Evolutionary conservation across 345 rosid genomes (phyloP).

Genomic region (Cochlearia excelsa): DNA sequence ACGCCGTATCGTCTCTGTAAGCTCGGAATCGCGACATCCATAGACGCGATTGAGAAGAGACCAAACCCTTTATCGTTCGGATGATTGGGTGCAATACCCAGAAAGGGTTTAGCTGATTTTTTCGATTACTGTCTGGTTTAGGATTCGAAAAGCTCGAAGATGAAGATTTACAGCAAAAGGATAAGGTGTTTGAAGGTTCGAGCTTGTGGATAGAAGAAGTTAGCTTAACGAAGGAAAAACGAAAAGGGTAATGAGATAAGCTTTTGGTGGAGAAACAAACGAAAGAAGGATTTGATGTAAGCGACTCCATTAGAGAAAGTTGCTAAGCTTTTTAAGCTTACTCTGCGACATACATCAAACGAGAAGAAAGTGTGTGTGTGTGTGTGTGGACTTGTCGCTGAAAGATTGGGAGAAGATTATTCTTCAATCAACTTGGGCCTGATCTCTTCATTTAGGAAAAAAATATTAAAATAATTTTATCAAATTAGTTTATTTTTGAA

Average conservation of each 20-base stretch:
- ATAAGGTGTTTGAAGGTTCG: constrained; percentile 32
- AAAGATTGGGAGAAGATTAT: constrained; percentile 15
- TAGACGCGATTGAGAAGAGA: constrained; percentile 44
- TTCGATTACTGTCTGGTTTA: constrained; percentile 10
- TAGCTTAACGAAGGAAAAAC: constrained; percentile 34
- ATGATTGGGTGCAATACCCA: constrained; percentile 43
- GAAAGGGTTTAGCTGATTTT: constrained; percentile 34
- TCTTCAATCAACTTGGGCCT: constrained; percentile 6
- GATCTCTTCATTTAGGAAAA: not conserved
- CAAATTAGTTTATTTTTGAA: no score
- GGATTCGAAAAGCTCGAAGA: constrained; percentile 37
- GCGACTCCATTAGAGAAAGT: constrained; percentile 45
- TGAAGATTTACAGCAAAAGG: constrained; percentile 32
- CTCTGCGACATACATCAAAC: constrained; percentile 40
- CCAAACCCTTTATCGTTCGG: constrained; percentile 40
- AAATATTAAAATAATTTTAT: not conserved
- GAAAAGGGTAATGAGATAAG: constrained; percentile 24
- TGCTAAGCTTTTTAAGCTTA: constrained; percentile 18
- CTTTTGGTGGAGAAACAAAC: constrained; percentile 30
- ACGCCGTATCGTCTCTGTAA: constrained; percentile 40
- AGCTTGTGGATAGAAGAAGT: constrained; percentile 28
- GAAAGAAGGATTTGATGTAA: constrained; percentile 39
- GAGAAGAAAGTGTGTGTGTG: not conserved
- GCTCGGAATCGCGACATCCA: constrained; percentile 52
- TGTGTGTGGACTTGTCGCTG: constrained; percentile 29